Percentiles rank a stretch among this genome's conserved stretches.
Conservation (phyloP, 2,329 filamentous ascomycete species). For the Colletotrichum caudatum region DNA sequence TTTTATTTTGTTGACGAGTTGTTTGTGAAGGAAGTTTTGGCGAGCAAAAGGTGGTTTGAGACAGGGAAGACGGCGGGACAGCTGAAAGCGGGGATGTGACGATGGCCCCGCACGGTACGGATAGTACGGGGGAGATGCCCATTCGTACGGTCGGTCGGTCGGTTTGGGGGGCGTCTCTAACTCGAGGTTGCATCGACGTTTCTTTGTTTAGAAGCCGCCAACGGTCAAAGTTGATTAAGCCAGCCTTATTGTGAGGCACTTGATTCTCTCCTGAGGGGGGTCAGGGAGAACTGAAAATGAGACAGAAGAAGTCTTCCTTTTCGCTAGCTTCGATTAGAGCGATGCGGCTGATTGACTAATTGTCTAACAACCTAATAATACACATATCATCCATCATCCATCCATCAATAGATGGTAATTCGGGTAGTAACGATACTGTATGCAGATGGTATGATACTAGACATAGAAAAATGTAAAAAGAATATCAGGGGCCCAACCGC, state of each 20-base stretch:
- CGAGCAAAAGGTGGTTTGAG: slow-evolving; percentile 38
- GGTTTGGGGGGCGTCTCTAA: neutral
- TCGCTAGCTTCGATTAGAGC: neutral
- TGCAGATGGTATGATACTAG: too few relatives aligned
- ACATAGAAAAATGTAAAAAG: neutral
- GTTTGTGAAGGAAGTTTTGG: slow-evolving; percentile 38
- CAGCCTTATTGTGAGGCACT: slow-evolving; percentile 20
- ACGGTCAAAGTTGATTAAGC: slow-evolving; percentile 9
- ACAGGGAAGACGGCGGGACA: slow-evolving; percentile 40
- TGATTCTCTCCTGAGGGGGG: neutral
- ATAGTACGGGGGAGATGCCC: neutral
- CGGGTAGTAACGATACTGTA: too few relatives aligned
- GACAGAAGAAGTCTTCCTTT: neutral
- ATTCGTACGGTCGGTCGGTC: slow-evolving; percentile 20
- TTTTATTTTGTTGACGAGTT: slow-evolving; percentile 15
- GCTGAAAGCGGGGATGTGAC: slow-evolving; percentile 42
- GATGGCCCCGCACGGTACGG: slow-evolving; percentile 31
- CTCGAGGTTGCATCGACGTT: slow-evolving; percentile 27
- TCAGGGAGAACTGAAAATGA: neutral
- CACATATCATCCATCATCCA: too few relatives aligned
- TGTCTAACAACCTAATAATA: too few relatives aligned
- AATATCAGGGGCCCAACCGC: slow-evolving; percentile 31
- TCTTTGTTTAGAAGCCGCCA: slow-evolving; percentile 21
- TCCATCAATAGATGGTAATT: too few relatives aligned
- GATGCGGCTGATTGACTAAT: too few relatives aligned